Conservation (phyloP, 129 eudicot genomes). For the carrot (Daucus carota) region DH1_v3.0 NC_030385.2:36559501-36560000, state of each 20-base stretch:
- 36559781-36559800: conserved; percentile 91
- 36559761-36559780: conserved; percentile 59
- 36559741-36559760: neutral
- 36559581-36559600: conserved; percentile 60
- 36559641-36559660: conserved; percentile 86
- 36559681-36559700: conserved; percentile 56
- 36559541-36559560: neutral
- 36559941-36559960: neutral
- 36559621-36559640: conserved; percentile 74
- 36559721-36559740: neutral
- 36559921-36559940: neutral
- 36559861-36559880: conserved; percentile 70
- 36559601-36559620: conserved; percentile 76
- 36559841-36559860: conserved; percentile 74
- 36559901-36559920: conserved; percentile 65
- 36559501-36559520: neutral
- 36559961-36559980: neutral
- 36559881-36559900: conserved; percentile 81
- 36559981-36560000: neutral
- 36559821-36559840: conserved; percentile 93
- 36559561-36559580: conserved; percentile 56
- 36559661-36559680: conserved; percentile 92
- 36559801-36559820: conserved; percentile 91
- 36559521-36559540: neutral
- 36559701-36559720: conserved; percentile 8